Evolutionary conservation across 2,329 filamentous ascomycete species (phyloP), one percentile per base, ranked within the genome.

Genomic region (Stachybotrys chlorohalonatus): DNA sequence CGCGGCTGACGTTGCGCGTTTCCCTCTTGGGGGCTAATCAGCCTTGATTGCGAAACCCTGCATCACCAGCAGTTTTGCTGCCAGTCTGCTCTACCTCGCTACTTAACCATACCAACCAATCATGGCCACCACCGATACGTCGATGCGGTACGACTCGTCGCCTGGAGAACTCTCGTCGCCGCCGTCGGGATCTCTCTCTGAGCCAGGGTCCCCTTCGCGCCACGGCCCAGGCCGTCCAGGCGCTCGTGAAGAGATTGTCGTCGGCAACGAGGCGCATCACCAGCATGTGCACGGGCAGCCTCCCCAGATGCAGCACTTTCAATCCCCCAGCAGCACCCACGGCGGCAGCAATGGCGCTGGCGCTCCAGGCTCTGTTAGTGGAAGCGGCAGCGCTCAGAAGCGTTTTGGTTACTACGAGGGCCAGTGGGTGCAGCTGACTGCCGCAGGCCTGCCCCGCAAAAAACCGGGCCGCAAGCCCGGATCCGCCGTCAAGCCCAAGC

Each of bases 381-480:
- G 36, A 9, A 42, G 36, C 13, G 36, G 36, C 9, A 61, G 64
- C 8, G 56, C 66, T 11, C 62, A 63, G 16, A 72, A 66, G 58
- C 60, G 64, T 46, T 73, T 64, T 47, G 68, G 64, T 11, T 54
- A 63, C n/a, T 63, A 71, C 57, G 66, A 76, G 58, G 66, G 74
- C 58, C 59, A 71, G 62, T 68, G 68, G 60, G 75, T 78, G 31
- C 75, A 73, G 57, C 68, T 84, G 53, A 84, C 80, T 0, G 80
- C 81, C 31, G 80, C 81, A 52, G 81, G 81, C 11, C 64, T 82
- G 7, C 80, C 81, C 0, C 71, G 82, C 5, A 84, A 84, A 70
- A 86, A 86, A 70, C 82, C 83, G 17, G 83, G 82, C 24, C 78
- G 83, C 52, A 86, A 86, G 64, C 82, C 83, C 63, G 87, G 78